Base-by-base conservation (phyloP, 2,329 filamentous ascomycete genomes). In the Exophiala sideris region DNA sequence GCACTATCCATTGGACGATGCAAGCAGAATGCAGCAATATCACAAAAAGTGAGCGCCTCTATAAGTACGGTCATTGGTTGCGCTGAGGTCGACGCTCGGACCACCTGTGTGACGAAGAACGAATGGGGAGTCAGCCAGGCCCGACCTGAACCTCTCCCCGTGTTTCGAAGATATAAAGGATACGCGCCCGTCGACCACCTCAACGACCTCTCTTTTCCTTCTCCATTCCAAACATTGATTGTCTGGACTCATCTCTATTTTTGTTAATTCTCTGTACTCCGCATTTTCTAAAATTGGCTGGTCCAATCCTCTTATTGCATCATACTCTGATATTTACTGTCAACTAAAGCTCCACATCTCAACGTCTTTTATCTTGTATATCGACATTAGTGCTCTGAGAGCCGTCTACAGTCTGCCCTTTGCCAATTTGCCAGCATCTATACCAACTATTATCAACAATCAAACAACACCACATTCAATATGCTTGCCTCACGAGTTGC, bases 401-500 rank as follows among this genome's bases (percentile, higher is more conserved):
- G 35, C 35, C 35, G 10, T 16, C 35, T 38, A 12, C 11, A 38
- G 35, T 38, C 35, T 38, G 10, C 14, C 14, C 11, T 38, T 16
- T 38, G 35, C 11, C 11, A 16, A 38, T 8, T n/a, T 44, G 10
- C 12, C 21, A 24, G 20, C n/a, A 20, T 24, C 41, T n/a, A 20
- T 24, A 14, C n/a, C 41, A 44, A 12, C 45, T 29, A 39, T 42
- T 35, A 45, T 50, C 54, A 51, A 16, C 20, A 36, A 24, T 10
- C 45, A 48, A 40, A 32, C 41, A 52, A 36, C 1, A 41, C 36
- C 32, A 55, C 40, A 46, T 39, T 50, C 56, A 62, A 54, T 20
- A 73, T 66, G 64, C 73, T 75, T 70, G 69, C 71, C 62, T 67
- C 71, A 63, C 64, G 70, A 58, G 68, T 69, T 57, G 64, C 67